Evolutionary conservation across 2,329 filamentous ascomycete genomes (phyloP), one percentile per base, ranked within the genome.

Genomic region (Aspergillus pseudoterreus): DNA sequence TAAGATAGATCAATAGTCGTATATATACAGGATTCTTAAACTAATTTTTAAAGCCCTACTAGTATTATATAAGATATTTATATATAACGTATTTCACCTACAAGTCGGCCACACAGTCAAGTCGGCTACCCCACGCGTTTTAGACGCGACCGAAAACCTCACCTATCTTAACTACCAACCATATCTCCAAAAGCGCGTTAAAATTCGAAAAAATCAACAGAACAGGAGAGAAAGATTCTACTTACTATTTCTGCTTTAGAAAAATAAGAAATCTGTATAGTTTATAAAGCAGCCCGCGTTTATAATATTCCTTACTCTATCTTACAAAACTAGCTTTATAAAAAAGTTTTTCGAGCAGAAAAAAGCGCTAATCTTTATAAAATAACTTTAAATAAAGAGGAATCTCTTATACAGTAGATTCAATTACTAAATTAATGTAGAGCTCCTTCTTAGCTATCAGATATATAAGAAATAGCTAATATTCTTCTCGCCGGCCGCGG

Each of bases 261-360:
- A 36, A 44, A 39, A 15, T 1, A 15, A 14, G 5, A 50, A 39
- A 47, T 47, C 43, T 12, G 8, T 2, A 22, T 6, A 39, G 22
- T 53, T 44, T 19, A n/a, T 39, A 24, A 43, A 43, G 38, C 47
- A 38, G 43, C 44, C 38, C 6, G 8, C 21, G n/a, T 32, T 41
- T 53, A 47, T 41, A 41, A 53, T 22, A 39, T 53, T 14, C 27
- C 43, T 39, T 17, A 30, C 21, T 24, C 24, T 36, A 50, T 39
- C 21, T 44, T 50, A 10, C n/a, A 33, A 4, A 14, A 36, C 15
- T 33, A 33, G 6, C 17, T 49, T 21, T 22, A 38, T 22, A 38
- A 39, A 3, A 22, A 21, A 17, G 33, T 2, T 2, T 42, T 27
- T 45, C 32, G 36, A 30, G 2, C 1, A n/a, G 41, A 32, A 43